Percentiles rank a stretch among this genome's conserved stretches.
These are phyloP conservation scores for Debaryomyces robertsiae DNA, from an alignment of 1,139 yeast species.

Conservation along the genomic window DNA sequence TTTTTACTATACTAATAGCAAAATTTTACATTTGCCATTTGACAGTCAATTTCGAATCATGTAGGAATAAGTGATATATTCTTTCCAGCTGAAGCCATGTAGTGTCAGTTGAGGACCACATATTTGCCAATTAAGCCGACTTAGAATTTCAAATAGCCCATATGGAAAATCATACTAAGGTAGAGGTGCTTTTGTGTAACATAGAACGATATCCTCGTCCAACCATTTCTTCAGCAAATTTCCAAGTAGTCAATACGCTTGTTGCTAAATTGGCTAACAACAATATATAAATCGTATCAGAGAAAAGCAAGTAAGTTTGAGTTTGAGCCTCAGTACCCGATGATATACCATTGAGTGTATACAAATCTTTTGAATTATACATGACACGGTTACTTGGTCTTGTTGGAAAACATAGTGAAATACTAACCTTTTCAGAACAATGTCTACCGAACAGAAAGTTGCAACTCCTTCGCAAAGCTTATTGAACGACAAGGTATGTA, in stretches of 20 bases:
- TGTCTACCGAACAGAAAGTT: conserved; percentile 34
- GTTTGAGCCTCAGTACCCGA: background rate
- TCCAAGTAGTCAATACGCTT: conserved; percentile 6
- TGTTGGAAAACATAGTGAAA: background rate
- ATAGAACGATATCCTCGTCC: conserved; percentile 14
- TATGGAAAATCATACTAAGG: no score
- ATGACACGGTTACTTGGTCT: background rate
- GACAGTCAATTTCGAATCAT: no score
- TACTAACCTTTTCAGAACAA: conserved; percentile 12
- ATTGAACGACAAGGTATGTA: conserved; percentile 68
- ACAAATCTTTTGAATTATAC: no score
- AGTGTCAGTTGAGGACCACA: no score
- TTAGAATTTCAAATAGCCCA: no score
- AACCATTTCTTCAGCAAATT: conserved; percentile 15
- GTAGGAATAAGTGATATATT: no score
- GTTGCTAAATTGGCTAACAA: conserved; percentile 5
- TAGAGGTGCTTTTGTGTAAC: conserved; percentile 14
- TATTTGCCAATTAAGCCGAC: no score
- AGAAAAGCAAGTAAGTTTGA: conserved; percentile 1
- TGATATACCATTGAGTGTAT: no score
- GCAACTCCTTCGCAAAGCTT: conserved; percentile 66
- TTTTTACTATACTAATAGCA: background rate
- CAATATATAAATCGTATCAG: conserved; percentile 4
- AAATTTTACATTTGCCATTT: no score
- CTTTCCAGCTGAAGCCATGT: no score